A percentile compares a stretch with the other conserved stretches of the same genome.
Evolutionary conservation across 1,284 basidiomycete species (phyloP).

Genomic region (Microstroma glucosiphilum): DNA sequence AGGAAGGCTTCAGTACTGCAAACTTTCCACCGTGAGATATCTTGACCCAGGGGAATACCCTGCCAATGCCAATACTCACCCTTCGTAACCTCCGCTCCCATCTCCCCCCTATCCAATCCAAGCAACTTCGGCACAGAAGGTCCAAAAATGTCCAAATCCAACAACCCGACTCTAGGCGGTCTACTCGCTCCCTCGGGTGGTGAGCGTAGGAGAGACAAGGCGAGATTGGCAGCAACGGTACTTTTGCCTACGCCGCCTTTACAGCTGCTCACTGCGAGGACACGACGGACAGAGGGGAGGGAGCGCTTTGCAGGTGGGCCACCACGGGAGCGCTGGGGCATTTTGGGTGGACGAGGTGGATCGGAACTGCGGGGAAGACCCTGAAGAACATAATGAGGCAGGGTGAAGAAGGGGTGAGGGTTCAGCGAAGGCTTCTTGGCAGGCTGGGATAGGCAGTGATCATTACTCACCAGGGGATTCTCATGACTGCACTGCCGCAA

Average conservation of each 20-base stretch:
- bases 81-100: conserved; percentile 69
- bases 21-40: background rate
- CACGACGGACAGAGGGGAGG: conserved; percentile 57
- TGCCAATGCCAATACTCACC: conserved; percentile 8
- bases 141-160: conserved; percentile 94
- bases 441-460: too few relatives aligned
- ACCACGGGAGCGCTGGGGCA: conserved; percentile 45
- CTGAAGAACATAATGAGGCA: conserved; percentile 40
- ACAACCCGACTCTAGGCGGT: conserved; percentile 65
- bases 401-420: background rate
- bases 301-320: conserved; percentile 54
- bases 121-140: conserved; percentile 92
- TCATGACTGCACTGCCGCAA: too few relatives aligned
- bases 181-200: conserved; percentile 37
- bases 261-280: conserved; percentile 83
- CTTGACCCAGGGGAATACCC: background rate
- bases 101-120: conserved; percentile 64
- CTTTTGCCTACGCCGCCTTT: conserved; percentile 98
- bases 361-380: conserved; percentile 41
- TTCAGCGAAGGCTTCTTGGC: background rate
- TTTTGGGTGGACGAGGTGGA: conserved; percentile 32
- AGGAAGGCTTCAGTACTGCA: background rate
- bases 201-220: conserved; percentile 60
- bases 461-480: too few relatives aligned
- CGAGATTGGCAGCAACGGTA: conserved; percentile 83